Conservation (phyloP, 1,139 yeast genomes). For the Suhomyces guaymorum region DNA sequence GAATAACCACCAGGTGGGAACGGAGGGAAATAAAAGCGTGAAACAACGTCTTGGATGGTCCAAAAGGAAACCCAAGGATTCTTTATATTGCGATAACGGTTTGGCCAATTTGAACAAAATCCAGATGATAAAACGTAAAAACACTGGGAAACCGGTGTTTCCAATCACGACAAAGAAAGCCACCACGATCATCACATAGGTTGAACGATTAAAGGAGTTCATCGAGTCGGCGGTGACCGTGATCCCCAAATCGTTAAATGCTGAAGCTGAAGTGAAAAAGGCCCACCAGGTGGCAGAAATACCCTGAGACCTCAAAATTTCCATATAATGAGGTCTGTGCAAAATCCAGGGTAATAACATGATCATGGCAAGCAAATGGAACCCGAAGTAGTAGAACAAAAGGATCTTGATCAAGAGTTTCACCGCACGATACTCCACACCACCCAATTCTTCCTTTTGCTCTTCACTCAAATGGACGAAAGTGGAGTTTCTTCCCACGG, state of each 20-base stretch:
- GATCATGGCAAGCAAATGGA: conserved; percentile 61
- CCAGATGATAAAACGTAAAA: conserved; percentile 83
- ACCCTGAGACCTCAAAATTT: conserved; percentile 52
- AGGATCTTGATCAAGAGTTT: conserved; percentile 72
- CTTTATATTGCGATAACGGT: conserved; percentile 64
- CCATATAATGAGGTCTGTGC: conserved; percentile 41
- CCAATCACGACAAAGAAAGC: conserved; percentile 81
- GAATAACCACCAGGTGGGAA: conserved; percentile 94
- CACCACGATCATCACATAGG: conserved; percentile 62
- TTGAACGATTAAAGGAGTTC: conserved; percentile 60
- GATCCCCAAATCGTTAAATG: conserved; percentile 82
- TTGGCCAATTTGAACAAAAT: conserved; percentile 64
- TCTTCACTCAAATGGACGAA: conserved; percentile 78
- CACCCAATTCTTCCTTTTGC: conserved; percentile 94
- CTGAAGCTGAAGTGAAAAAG: conserved; percentile 72
- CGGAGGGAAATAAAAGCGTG: conserved; percentile 84
- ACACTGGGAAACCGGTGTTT: conserved; percentile 88
- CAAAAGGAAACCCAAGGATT: conserved; percentile 79
- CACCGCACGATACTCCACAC: conserved; percentile 91
- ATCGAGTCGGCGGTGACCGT: conserved; percentile 81
- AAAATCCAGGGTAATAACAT: conserved; percentile 70
- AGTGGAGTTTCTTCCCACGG: conserved; percentile 92
- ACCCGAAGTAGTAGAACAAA: conserved; percentile 68
- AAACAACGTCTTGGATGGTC: conserved; percentile 98
- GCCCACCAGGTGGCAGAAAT: conserved; percentile 90